Evolutionary conservation across 495 filamentous ascomycete species (phyloP).

Genomic region (Amphirosellinia nigrospora): DNA sequence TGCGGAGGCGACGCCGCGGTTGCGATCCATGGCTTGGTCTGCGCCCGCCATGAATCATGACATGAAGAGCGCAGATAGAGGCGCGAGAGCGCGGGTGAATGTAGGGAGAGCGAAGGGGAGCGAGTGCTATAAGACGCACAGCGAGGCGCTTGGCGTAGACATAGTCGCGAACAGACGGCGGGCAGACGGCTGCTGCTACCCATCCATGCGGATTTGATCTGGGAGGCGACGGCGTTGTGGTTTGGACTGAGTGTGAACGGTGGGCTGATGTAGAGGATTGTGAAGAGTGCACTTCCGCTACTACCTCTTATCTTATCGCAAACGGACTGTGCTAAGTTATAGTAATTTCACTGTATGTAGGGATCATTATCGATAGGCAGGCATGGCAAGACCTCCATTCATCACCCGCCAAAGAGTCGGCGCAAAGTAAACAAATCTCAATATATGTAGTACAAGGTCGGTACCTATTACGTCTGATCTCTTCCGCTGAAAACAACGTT

Average conservation of each 20-base stretch:
- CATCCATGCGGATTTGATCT: slow-evolving; percentile 39
- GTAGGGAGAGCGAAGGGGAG: not conserved
- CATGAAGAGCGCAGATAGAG: not conserved
- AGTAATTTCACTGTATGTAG: too few species aligned
- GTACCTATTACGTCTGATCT: not conserved
- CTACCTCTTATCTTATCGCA: slow-evolving; percentile 2
- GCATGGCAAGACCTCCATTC: not conserved
- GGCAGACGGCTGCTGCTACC: slow-evolving; percentile 33
- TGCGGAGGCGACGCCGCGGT: too few species aligned
- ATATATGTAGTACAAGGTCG: not conserved
- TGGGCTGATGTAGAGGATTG: not conserved
- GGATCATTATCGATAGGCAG: too few species aligned
- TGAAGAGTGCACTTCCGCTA: not conserved
- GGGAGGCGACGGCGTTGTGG: slow-evolving; percentile 16
- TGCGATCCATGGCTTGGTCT: not conserved
- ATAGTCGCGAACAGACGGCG: slow-evolving; percentile 45
- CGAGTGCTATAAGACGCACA: slow-evolving; percentile 46
- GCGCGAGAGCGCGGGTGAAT: not conserved
- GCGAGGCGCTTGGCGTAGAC: slow-evolving; percentile 43
- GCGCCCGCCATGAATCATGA: slow-evolving; percentile 21
- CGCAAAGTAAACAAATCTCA: slow-evolving; percentile 39
- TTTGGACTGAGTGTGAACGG: not conserved
- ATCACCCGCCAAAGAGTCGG: slow-evolving; percentile 40
- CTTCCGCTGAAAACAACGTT: not conserved
- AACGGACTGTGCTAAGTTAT: not conserved